These are phyloP conservation scores for Annulohypoxylon truncatum DNA, from an alignment of 2,329 filamentous ascomycete genomes.

Conservation along the genomic window DNA sequence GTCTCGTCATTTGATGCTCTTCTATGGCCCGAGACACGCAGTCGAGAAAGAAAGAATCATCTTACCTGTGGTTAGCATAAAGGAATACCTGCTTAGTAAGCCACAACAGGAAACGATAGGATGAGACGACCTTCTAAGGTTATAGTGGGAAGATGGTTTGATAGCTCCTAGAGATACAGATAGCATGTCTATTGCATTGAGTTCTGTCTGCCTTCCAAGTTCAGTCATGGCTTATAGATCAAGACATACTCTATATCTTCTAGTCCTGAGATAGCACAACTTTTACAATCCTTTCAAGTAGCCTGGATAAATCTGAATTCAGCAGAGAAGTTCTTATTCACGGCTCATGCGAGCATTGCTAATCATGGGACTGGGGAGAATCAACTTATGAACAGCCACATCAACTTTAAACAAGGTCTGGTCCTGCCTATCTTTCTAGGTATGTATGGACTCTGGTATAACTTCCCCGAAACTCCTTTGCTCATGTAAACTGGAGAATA, in stretches of 20 bases:
- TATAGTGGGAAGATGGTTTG: too few species aligned
- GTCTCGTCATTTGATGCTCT: background rate
- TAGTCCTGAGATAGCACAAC: background rate
- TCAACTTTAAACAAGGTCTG: background rate
- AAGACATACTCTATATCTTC: background rate
- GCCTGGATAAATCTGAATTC: background rate
- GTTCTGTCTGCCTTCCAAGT: background rate
- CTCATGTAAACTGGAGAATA: conserved; percentile 59
- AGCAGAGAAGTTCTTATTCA: background rate
- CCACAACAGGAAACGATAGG: background rate
- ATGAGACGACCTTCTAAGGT: background rate
- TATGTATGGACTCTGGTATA: conserved; percentile 29
- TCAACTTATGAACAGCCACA: background rate
- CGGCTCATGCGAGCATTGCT: background rate
- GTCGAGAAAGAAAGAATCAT: background rate
- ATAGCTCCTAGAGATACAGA: too few species aligned
- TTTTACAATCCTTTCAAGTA: background rate
- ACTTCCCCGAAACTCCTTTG: conserved; percentile 19
- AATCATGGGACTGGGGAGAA: background rate
- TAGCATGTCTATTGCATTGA: background rate
- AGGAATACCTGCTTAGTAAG: background rate
- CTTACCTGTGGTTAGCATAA: background rate
- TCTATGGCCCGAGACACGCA: background rate
- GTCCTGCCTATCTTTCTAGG: background rate
- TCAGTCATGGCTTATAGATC: background rate